phyloP scores from a whole-genome alignment of 2,329 filamentous ascomycete genomes.

The Penicillium rolfsii region DNA sequence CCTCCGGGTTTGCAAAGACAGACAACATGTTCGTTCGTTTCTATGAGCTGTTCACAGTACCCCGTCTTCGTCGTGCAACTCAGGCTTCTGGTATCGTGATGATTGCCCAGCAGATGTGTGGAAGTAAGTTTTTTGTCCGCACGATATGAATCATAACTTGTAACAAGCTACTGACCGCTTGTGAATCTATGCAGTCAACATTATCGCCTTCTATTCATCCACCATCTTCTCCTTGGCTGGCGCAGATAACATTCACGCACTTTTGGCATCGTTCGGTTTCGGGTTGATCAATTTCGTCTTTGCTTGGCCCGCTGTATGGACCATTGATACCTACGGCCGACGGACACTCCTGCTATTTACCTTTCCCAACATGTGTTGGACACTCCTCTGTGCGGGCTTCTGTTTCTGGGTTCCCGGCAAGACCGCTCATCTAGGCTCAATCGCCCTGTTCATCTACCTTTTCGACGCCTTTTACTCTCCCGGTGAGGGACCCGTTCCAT shows the following conservation, averaged over 20 bases:
- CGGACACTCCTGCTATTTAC: slow-evolving; percentile 34
- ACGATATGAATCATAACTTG: not conserved
- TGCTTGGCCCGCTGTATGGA: slow-evolving; percentile 33
- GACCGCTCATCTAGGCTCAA: slow-evolving; percentile 21
- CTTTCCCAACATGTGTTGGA: slow-evolving; percentile 34
- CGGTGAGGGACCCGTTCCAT: slow-evolving; percentile 27
- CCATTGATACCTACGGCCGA: slow-evolving; percentile 35
- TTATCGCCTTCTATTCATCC: slow-evolving; percentile 37
- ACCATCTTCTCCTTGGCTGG: slow-evolving; percentile 25
- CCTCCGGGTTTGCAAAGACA: slow-evolving; percentile 15
- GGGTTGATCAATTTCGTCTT: slow-evolving; percentile 37
- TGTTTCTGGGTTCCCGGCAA: slow-evolving; percentile 29
- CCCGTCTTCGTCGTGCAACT: slow-evolving; percentile 31
- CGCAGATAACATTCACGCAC: slow-evolving; percentile 23
- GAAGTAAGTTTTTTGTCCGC: slow-evolving; percentile 27
- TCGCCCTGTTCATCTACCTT: slow-evolving; percentile 53
- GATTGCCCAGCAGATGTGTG: slow-evolving; percentile 38
- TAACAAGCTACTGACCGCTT: slow-evolving; percentile 7
- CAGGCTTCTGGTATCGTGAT: slow-evolving; percentile 35
- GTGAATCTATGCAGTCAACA: slow-evolving; percentile 30
- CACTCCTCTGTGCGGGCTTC: slow-evolving; percentile 28
- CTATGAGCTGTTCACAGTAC: slow-evolving; percentile 25
- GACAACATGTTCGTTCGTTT: slow-evolving; percentile 26
- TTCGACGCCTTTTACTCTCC: slow-evolving; percentile 74
- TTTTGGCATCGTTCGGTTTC: slow-evolving; percentile 33